phyloP scores from a whole-genome alignment of 2,329 filamentous ascomycete genomes.

The Alternaria brassicicola region DNA sequence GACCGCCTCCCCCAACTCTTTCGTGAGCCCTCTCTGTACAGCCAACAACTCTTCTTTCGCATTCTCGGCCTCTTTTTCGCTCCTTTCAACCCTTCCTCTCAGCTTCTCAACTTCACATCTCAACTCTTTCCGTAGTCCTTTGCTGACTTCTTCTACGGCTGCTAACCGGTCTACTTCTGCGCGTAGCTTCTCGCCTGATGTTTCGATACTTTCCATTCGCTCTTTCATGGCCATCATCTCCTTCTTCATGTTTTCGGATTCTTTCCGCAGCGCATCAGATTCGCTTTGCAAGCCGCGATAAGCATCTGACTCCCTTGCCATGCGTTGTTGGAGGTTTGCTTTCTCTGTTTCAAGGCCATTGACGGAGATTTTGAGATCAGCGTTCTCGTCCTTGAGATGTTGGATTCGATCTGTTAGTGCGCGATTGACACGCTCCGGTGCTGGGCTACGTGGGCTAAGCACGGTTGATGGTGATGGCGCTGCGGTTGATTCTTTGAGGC shows the following conservation, averaged over 20 bases:
- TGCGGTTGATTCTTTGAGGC: constrained; percentile 16
- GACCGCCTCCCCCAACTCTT: constrained; percentile 15
- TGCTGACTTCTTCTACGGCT: neutral
- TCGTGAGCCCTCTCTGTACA: constrained; percentile 8
- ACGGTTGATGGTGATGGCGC: constrained; percentile 3
- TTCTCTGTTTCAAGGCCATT: constrained; percentile 13
- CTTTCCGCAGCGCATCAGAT: constrained; percentile 11
- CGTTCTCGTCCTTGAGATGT: constrained; percentile 27
- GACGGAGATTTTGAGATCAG: constrained; percentile 16
- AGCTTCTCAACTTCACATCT: constrained; percentile 5
- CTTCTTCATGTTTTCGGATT: constrained; percentile 4
- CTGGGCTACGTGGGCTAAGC: constrained; percentile 23
- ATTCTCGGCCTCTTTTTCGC: constrained; percentile 13
- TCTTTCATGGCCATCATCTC: constrained; percentile 20
- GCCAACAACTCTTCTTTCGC: constrained; percentile 12
- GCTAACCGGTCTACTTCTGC: constrained; percentile 2
- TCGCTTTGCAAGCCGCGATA: constrained; percentile 12
- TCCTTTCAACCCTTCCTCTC: constrained; percentile 10
- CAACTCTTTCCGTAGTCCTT: constrained; percentile 8
- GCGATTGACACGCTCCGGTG: constrained; percentile 26
- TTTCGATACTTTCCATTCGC: constrained; percentile 12
- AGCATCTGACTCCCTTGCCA: constrained; percentile 13
- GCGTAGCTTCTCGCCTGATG: constrained; percentile 6
- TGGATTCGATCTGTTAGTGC: constrained; percentile 28
- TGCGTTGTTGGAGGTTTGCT: constrained; percentile 12